Conservation (phyloP, 768 basidiomycete genomes). For the Lenzites betulinus region DNA sequence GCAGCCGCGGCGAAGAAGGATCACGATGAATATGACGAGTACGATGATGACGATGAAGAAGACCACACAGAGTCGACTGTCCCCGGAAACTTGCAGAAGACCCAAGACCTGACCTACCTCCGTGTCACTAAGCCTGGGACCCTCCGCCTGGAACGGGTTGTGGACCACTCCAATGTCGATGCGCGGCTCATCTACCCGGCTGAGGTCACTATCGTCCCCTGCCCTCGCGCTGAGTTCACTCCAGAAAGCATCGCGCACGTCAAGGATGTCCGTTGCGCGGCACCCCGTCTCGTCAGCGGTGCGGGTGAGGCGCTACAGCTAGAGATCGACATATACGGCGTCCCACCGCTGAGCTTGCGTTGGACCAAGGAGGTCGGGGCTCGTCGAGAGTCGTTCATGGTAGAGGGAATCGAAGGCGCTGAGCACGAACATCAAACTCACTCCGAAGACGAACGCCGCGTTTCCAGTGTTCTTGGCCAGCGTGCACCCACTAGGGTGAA, state of each 20-base stretch:
- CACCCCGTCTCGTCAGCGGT: conserved; percentile 31
- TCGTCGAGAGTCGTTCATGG: conserved; percentile 67
- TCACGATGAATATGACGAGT: conserved; percentile 62
- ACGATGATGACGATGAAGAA: conserved; percentile 69
- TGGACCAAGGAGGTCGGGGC: conserved; percentile 76
- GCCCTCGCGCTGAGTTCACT: conserved; percentile 73
- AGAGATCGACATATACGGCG: conserved; percentile 68
- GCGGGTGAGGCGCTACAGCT: conserved; percentile 61
- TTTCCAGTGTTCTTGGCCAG: conserved; percentile 23
- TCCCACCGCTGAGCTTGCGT: conserved; percentile 74
- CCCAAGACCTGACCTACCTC: conserved; percentile 75
- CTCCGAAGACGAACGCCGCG: conserved; percentile 25
- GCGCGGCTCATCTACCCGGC: conserved; percentile 69
- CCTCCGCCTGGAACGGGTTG: conserved; percentile 71
- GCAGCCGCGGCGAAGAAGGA: conserved; percentile 37
- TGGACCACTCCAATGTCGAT: conserved; percentile 68
- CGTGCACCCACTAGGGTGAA: conserved; percentile 55
- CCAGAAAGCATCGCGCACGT: conserved; percentile 43
- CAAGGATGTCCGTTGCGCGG: conserved; percentile 59
- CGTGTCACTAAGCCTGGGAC: conserved; percentile 72
- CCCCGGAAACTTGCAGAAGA: conserved; percentile 54
- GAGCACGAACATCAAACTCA: conserved; percentile 34
- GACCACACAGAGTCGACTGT: conserved; percentile 19
- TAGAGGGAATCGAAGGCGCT: conserved; percentile 80
- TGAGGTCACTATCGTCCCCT: conserved; percentile 76